These are phyloP conservation scores for Phycomyces nitens DNA, from an alignment of 192 early-diverging fungal genomes.

Conservation along the genomic window DNA sequence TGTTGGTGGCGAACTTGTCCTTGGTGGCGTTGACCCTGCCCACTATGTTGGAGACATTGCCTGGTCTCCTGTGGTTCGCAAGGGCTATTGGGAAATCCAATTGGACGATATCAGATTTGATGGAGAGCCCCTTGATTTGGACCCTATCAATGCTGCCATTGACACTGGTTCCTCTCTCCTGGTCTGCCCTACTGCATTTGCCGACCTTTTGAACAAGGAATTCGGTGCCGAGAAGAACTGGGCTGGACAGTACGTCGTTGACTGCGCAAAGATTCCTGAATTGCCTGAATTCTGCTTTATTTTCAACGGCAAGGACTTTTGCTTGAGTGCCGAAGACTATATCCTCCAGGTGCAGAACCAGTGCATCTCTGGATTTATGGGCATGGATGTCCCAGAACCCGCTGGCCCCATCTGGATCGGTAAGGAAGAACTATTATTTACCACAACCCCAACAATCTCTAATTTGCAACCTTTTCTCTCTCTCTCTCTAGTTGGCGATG, in stretches of 20 bases:
- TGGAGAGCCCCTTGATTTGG: conserved; percentile 67
- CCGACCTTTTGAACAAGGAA: conserved; percentile 84
- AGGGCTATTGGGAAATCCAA: conserved; percentile 97
- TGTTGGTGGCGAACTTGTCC: conserved; percentile 80
- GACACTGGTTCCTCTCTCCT: conserved; percentile 91
- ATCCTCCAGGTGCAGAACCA: conserved; percentile 58
- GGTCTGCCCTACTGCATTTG: conserved; percentile 69
- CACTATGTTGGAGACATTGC: conserved; percentile 69
- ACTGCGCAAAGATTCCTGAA: conserved; percentile 75
- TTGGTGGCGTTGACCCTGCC: conserved; percentile 79
- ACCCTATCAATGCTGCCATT: conserved; percentile 74
- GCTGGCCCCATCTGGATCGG: conserved; percentile 80
- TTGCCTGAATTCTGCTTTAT: conserved; percentile 74
- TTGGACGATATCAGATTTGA: conserved; percentile 76
- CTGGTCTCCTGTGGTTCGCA: conserved; percentile 85
- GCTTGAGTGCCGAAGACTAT: conserved; percentile 64
- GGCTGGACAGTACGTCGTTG: conserved; percentile 80
- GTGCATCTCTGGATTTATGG: conserved; percentile 87
- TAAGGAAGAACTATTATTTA: conserved; percentile 7
- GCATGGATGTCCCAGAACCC: conserved; percentile 80
- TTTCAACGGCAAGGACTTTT: conserved; percentile 54
- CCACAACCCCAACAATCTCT: no score
- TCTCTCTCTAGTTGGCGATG: conserved; percentile 62
- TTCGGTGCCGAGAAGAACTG: conserved; percentile 94
- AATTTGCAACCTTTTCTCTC: no score